Evolutionary conservation across 768 basidiomycete genomes (phyloP), one percentile per base, ranked within the genome.

Genomic region (Tulasnella sp.): DNA sequence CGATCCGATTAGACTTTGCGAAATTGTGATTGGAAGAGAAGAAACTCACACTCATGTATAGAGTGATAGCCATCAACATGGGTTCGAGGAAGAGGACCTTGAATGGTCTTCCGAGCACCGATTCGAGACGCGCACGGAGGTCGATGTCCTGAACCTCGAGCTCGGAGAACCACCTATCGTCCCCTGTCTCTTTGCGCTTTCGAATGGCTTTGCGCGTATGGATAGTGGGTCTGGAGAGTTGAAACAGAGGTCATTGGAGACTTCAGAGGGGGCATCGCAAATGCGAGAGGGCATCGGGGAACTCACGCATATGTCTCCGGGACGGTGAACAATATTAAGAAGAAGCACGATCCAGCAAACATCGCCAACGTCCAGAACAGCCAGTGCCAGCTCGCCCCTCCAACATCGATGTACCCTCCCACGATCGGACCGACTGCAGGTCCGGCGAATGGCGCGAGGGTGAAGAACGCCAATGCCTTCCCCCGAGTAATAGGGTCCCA

Each of bases 401-500:
- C 53, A 44, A 62, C 61, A 17, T 43, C 45, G 43, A 63, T 64
- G 42, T 53, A 68, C 34, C 60, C 60, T 11, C 60, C 63, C 25
- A 68, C 63, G 27, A 68, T 55, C 1, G 68, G 68, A 1, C 68
- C 68, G 9, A 68, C 42, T 9, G 63, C 64, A 3, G 68, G 68
- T 2, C 68, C 68, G 0, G 67, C 41, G 43, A 69, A 67, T 5
- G 21, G 65, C 51, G 2, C 63, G 8, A 62, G 49, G 2, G 57
- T 54, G 30, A 65, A 63, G 41, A 67, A 22, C 49, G 64, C 63
- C 24, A 62, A 49, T 1, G 68, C 65, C 10, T 62, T 63, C 19
- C 68, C 68, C 4, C 68, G 52, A 9, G 46, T 62, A 27, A 59
- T 34, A 9, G 68, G 52, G 42, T 67, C 62, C 65, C 66, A 69